These are phyloP conservation scores for Cordyceps farinosa DNA, from an alignment of 2,329 filamentous ascomycete genomes.

Conservation along the genomic window DNA sequence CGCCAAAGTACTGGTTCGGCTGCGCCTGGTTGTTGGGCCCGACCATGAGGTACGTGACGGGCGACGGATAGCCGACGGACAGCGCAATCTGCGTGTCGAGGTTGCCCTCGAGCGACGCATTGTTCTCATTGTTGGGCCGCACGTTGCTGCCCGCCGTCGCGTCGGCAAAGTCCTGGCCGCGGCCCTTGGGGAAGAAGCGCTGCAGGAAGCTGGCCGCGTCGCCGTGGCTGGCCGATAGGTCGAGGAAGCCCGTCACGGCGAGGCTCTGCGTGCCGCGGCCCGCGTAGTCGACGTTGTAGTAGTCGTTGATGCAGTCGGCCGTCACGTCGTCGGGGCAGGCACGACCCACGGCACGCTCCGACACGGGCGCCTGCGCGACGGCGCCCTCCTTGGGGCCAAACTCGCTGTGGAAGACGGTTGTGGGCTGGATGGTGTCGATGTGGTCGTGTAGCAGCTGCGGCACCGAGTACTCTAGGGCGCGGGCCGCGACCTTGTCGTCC, in stretches of 20 bases:
- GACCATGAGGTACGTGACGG: constrained; percentile 16
- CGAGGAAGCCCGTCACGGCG: constrained; percentile 17
- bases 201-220: constrained; percentile 10
- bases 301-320: constrained; percentile 14
- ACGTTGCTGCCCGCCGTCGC: constrained; percentile 9
- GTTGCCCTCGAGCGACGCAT: constrained; percentile 16
- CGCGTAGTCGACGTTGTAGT: constrained; percentile 19
- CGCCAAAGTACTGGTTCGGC: constrained; percentile 3
- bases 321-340: constrained; percentile 9
- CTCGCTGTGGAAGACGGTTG: constrained; percentile 18
- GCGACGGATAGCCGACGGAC: constrained; percentile 13
- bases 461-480: constrained; percentile 20
- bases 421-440: constrained; percentile 20
- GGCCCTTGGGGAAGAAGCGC: constrained; percentile 3
- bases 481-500: not conserved
- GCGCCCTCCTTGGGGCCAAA: not conserved
- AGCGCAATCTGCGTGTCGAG: constrained; percentile 20
- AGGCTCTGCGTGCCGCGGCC: constrained; percentile 12
- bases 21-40: constrained; percentile 9
- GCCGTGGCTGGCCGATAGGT: constrained; percentile 14
- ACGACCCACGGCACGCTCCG: not conserved
- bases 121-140: constrained; percentile 9
- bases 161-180: constrained; percentile 12
- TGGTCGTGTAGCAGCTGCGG: constrained; percentile 18
- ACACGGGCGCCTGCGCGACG: not conserved